phyloP scores from a whole-genome alignment of 805 yeast species.

The Pichia heedii region DNA sequence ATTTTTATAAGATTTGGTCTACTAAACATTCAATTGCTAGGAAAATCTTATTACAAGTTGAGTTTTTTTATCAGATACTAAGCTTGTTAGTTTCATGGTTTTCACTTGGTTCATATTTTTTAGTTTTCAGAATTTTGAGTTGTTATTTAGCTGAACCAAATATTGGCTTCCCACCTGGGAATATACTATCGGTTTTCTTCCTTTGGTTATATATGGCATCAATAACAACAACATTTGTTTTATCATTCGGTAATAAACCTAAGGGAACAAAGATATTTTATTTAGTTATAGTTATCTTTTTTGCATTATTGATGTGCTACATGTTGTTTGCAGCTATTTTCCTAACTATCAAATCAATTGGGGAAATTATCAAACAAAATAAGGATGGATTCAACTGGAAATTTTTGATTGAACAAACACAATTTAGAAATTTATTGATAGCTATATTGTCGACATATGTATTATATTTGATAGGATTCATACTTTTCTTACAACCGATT shows the following conservation, averaged over 20 bases:
- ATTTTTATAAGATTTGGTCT: conserved; percentile 66
- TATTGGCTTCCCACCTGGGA: conserved; percentile 63
- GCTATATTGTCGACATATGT: conserved; percentile 79
- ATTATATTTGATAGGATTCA: conserved; percentile 68
- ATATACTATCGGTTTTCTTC: conserved; percentile 65
- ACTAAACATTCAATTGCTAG: conserved; percentile 66
- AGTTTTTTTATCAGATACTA: conserved; percentile 69
- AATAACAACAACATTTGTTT: conserved; percentile 74
- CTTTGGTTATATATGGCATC: conserved; percentile 81
- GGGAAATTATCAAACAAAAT: conserved; percentile 30
- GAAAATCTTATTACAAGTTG: conserved; percentile 64
- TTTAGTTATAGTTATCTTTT: conserved; percentile 61
- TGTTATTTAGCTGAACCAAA: conserved; percentile 59
- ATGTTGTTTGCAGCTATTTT: conserved; percentile 82
- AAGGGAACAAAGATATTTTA: conserved; percentile 80
- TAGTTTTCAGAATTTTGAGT: conserved; percentile 84
- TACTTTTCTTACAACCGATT: conserved; percentile 82
- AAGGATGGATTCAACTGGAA: conserved; percentile 32
- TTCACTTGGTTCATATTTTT: conserved; percentile 79
- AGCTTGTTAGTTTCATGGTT: conserved; percentile 85
- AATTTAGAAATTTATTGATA: conserved; percentile 81
- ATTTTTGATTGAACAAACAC: conserved; percentile 51
- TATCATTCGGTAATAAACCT: conserved; percentile 92
- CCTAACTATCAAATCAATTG: conserved; percentile 57
- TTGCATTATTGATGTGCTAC: conserved; percentile 83